phyloP scores from a whole-genome alignment of 768 basidiomycete species.

The Lepiota subincarnata region DNA sequence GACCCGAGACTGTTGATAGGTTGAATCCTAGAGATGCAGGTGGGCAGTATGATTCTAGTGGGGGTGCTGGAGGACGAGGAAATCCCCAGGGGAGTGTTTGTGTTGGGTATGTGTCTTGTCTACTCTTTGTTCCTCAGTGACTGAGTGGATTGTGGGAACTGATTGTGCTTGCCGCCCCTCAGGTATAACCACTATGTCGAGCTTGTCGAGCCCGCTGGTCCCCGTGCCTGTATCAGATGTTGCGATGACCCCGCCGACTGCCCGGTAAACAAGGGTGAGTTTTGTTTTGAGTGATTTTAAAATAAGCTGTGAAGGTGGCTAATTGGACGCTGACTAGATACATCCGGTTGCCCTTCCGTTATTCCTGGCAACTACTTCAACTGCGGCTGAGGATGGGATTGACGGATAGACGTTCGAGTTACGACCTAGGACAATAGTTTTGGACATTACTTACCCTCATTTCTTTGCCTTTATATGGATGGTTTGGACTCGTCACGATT shows the following conservation, averaged over 20 bases:
- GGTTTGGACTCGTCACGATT: no score
- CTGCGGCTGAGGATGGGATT: constrained; percentile 28
- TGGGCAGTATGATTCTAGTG: constrained; percentile 55
- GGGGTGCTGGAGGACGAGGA: constrained; percentile 44
- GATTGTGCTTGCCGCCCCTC: constrained; percentile 9
- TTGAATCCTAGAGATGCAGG: constrained; percentile 45
- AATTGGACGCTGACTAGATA: constrained; percentile 27
- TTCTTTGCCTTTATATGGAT: no score
- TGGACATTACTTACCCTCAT: no score
- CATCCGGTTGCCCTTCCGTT: constrained; percentile 45
- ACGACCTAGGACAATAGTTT: no score
- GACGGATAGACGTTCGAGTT: no score
- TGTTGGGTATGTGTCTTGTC: constrained; percentile 31
- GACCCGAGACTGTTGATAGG: constrained; percentile 35
- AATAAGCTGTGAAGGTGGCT: not conserved
- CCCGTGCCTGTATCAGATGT: constrained; percentile 54
- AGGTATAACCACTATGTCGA: constrained; percentile 59
- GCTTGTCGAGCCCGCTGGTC: constrained; percentile 47
- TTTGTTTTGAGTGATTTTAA: not conserved
- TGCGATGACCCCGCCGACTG: constrained; percentile 52
- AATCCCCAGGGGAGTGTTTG: constrained; percentile 49
- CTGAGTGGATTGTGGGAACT: constrained; percentile 4
- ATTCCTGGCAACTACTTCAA: constrained; percentile 51
- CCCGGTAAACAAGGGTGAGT: constrained; percentile 40
- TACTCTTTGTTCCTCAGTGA: not conserved